phyloP scores from a whole-genome alignment of 768 basidiomycete genomes.

The Amanita jacksonii region DNA sequence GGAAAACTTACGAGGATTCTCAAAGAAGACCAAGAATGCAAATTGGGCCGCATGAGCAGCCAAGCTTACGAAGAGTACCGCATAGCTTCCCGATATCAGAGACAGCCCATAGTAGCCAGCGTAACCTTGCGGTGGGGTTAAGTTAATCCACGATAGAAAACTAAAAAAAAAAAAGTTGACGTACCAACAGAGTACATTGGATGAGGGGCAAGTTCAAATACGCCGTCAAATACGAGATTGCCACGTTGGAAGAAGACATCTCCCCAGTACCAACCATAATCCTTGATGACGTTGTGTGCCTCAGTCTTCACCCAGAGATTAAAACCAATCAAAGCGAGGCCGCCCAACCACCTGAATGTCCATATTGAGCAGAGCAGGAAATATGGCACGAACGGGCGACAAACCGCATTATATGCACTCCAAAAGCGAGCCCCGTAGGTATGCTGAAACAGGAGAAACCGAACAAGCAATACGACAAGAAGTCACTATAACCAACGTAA shows the following conservation, averaged over 20 bases:
- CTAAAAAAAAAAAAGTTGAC: conserved; percentile 11
- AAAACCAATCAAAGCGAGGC: conserved; percentile 78
- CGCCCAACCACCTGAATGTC: conserved; percentile 69
- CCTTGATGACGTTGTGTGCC: conserved; percentile 95
- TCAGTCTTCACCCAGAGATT: conserved; percentile 99
- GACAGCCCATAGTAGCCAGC: conserved; percentile 97
- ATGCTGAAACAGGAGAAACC: conserved; percentile 89
- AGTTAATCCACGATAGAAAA: conserved; percentile 1
- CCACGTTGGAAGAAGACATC: conserved; percentile 91
- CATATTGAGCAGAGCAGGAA: conserved; percentile 3
- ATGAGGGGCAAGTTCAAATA: conserved; percentile 89
- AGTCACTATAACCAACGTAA: conserved; percentile 52
- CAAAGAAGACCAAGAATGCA: conserved; percentile 90
- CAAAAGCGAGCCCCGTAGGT: conserved; percentile 63
- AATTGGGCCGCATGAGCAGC: conserved; percentile 94
- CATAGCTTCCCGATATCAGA: conserved; percentile 80
- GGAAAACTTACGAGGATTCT: conserved; percentile 80
- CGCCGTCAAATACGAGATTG: conserved; percentile 91
- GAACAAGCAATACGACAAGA: conserved; percentile 90
- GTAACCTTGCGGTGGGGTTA: conserved; percentile 45
- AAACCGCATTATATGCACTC: conserved; percentile 72
- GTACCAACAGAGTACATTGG: conserved; percentile 89
- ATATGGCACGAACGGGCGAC: conserved; percentile 10
- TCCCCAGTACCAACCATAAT: conserved; percentile 98
- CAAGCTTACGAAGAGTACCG: conserved; percentile 89